A percentile compares a stretch with the other conserved stretches of the same genome.
These are phyloP conservation scores for Eimeria nieschulzi DNA, from an alignment of 169 alveolate genomes.

Conservation along the genomic window DNA sequence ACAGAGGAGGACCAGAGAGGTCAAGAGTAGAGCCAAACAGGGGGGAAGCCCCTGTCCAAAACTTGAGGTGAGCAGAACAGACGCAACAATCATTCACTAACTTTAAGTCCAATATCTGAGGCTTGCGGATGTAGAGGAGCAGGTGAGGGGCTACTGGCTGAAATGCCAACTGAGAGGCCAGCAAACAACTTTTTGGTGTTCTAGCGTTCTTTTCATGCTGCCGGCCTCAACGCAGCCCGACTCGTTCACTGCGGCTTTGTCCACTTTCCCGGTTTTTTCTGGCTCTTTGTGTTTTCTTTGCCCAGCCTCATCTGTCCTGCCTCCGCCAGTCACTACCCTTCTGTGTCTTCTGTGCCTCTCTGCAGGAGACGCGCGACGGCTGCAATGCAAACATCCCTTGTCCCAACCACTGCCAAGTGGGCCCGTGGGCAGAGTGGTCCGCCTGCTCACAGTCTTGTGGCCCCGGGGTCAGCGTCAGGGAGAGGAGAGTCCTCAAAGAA, in stretches of 20 bases:
- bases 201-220: no score
- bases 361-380: constrained; percentile 72
- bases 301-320: background rate
- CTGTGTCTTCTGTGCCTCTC: constrained; percentile 37
- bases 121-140: no score
- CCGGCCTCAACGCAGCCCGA: no score
- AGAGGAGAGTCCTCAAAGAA: constrained; percentile 70
- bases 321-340: constrained; percentile 33
- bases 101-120: no score
- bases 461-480: constrained; percentile 73
- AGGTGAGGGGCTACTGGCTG: no score
- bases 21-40: constrained; percentile 70
- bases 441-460: constrained; percentile 77
- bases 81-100: no score
- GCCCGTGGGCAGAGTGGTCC: constrained; percentile 81
- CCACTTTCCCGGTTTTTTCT: background rate
- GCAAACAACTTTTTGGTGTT: no score
- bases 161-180: no score
- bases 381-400: constrained; percentile 79
- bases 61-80: constrained; percentile 29
- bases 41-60: constrained; percentile 77
- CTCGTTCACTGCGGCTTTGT: background rate
- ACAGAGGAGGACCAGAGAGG: constrained; percentile 69
- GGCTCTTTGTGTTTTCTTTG: background rate
- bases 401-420: constrained; percentile 75